Evolutionary conservation across 2,329 filamentous ascomycete species (phyloP).

Genomic region (Malbranchea zuffiana): DNA sequence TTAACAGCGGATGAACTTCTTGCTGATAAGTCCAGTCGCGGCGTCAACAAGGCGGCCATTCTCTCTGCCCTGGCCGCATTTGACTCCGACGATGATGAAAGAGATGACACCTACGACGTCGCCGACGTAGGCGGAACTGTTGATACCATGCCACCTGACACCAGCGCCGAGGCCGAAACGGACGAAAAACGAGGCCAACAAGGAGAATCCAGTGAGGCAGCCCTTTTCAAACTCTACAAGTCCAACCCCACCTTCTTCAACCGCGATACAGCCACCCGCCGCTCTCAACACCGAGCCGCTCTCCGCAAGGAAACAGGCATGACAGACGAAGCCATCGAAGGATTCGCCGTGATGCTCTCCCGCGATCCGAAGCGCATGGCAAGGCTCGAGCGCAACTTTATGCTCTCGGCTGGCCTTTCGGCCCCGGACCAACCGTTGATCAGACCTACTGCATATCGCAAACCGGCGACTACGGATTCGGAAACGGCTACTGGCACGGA

Average conservation of each 20-base stretch:
- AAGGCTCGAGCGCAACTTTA: conserved; percentile 59
- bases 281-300: conserved; percentile 49
- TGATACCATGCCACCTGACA: conserved; percentile 45
- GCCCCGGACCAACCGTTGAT: conserved; percentile 47
- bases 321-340: conserved; percentile 89
- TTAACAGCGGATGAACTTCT: conserved; percentile 63
- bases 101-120: conserved; percentile 91
- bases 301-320: conserved; percentile 69
- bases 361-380: conserved; percentile 59
- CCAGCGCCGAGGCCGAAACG: conserved; percentile 43
- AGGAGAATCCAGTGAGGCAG: conserved; percentile 44
- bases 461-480: conserved; percentile 21
- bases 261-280: conserved; percentile 59
- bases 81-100: conserved; percentile 88
- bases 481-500: conserved; percentile 10
- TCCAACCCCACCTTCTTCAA: conserved; percentile 55
- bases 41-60: conserved; percentile 73
- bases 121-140: conserved; percentile 85
- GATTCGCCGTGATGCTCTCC: conserved; percentile 78
- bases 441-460: conserved; percentile 53
- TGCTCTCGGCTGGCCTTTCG: conserved; percentile 47
- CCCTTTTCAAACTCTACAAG: conserved; percentile 62
- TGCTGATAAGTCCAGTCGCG: conserved; percentile 48
- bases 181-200: conserved; percentile 39
- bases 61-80: conserved; percentile 79